Evolutionary conservation across 257 asterid genomes (phyloP).

Genomic region (Paulownia fortunei): DNA sequence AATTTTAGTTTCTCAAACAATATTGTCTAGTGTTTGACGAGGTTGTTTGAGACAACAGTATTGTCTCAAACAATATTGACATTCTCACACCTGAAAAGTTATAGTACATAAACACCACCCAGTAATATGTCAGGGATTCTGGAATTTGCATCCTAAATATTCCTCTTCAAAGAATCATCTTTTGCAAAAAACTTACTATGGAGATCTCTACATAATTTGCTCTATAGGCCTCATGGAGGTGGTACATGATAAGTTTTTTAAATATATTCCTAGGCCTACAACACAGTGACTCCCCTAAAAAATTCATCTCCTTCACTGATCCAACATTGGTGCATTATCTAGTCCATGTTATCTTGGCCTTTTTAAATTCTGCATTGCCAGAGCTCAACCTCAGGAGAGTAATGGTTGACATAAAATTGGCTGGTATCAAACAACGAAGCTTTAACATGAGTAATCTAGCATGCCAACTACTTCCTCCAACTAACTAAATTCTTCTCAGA

Average conservation of each 20-base stretch:
- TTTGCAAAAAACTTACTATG: too few species aligned
- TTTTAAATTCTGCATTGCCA: not conserved
- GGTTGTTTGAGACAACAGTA: not conserved
- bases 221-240: too few species aligned
- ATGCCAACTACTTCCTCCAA: not conserved
- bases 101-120: too few species aligned
- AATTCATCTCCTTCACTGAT: not conserved
- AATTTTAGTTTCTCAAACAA: too few species aligned
- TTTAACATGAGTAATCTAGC: not conserved
- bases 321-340: not conserved
- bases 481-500: not conserved
- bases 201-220: too few species aligned
- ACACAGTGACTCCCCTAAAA: not conserved
- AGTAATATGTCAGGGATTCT: too few species aligned
- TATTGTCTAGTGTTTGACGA: not conserved
- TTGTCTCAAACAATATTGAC: too few species aligned
- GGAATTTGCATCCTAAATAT: too few species aligned
- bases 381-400: not conserved
- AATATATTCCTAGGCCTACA: too few species aligned
- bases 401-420: not conserved
- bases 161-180: too few species aligned
- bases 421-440: not conserved
- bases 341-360: not conserved
- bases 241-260: too few species aligned
- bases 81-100: not conserved